Evolutionary conservation across 2,329 filamentous ascomycete species (phyloP), one percentile per base, ranked within the genome.

Genomic region (Teratosphaeria nubilosa): DNA sequence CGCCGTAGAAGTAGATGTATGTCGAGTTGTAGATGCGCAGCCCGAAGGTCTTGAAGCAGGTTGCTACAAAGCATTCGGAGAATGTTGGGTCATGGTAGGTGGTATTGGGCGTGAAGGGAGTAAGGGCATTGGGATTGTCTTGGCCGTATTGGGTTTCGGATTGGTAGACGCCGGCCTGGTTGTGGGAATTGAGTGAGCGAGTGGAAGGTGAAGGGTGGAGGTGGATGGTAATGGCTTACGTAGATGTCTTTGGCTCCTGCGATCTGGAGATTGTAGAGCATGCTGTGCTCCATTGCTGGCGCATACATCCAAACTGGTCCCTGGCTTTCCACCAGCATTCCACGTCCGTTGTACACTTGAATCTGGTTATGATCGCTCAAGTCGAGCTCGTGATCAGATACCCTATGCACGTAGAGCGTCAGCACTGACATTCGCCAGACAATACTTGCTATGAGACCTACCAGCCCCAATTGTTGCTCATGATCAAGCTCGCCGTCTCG

Each of bases 401-500:
- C 86, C 34, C 34, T 41, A 30, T 30, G 27, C 27, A 30, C 27
- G 34, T 41, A 41, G 34, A 41, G 16, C 5, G 11, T 41, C 11
- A 41, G 34, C 13, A 41, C 34, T 41, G 13, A n/a, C 34, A 41
- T n/a, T 41, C 5, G 10, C 6, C 34, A 41, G 34, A 41, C 11
- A 14, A 41, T 4, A 14, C 32, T 34, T 34, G 32, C 14, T 14
- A 41, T 41, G 34, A 14, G 14, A 41, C 34, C 14, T 41, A 41
- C 91, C 91, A 96, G 72, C 88, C 85, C 91, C 91, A 96, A 54
- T 82, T 86, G 75, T 96, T 95, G 75, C 95, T 90, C 58, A 95
- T 77, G 73, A 95, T 95, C 48, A 86, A 80, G 1, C 84, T 85
- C 0, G 75, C 80, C 13, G 76, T 74, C 51, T 75, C 71, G 3